A percentile compares a stretch with the other conserved stretches of the same genome.
Evolutionary conservation across 176 grass and related monocot species (phyloP).

Genomic region (barley (Hordeum vulgare)): MorexV3_pseudomolecules_assembly NC_058520.1:47743470-47743969

Average conservation of each 20-base stretch:
- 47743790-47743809: slow-evolving; percentile 73
- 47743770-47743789: slow-evolving; percentile 9
- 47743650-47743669: slow-evolving; percentile 99
- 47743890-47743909: slow-evolving; percentile 98
- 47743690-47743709: slow-evolving; percentile 5
- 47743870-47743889: slow-evolving; percentile 96
- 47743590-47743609: slow-evolving; percentile 91
- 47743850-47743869: slow-evolving; percentile 79
- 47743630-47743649: slow-evolving; percentile 90
- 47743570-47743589: slow-evolving; percentile 19
- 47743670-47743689: slow-evolving; percentile 97
- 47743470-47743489: slow-evolving; percentile 92
- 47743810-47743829: slow-evolving; percentile 96
- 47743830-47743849: slow-evolving; percentile 74
- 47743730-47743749: background rate
- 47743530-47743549: background rate
- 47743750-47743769: background rate
- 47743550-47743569: background rate
- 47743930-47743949: background rate
- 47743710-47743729: background rate
- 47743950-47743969: slow-evolving; percentile 8
- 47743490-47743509: slow-evolving; percentile 95
- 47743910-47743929: background rate
- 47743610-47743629: slow-evolving; percentile 98
- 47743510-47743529: background rate